Evolutionary conservation across 306 rosid species (phyloP), one percentile per base, ranked within the genome.

Genomic region (Abrus precatorius): DNA sequence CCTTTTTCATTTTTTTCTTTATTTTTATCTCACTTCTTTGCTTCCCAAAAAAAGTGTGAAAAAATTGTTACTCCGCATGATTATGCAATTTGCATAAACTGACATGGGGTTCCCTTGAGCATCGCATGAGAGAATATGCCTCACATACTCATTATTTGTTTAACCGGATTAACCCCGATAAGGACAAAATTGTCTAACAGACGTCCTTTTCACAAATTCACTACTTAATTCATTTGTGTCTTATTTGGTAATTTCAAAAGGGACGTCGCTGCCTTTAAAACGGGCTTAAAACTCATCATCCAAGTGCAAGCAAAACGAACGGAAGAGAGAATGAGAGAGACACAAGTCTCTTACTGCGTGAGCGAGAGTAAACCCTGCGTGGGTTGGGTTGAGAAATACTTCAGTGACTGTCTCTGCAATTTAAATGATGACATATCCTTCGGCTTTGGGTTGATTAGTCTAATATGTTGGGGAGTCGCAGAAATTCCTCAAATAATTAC

Each of bases 401-500:
- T 95, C 83, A 62, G 85, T 43, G 99, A 95, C 50, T 95, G 99
- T 74, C 92, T 95, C 1, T 95, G 99, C 80, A 91, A 93, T 67
- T 2, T 80, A 0, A 88, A 68, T 10, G 99, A 95, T 59, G 94
- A 91, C 0, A 77, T 90, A 7, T 95, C 99, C 0, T 95, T 95
- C 61, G 87, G 52, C 1, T 89, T 91, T 0, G 99, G 99, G 0
- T 67, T 95, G 29, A 44, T 84, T 1, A 91, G 99, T 55, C 78
- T 95, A 6, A 61, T 89, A 0, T 90, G 92, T 69, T 95, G 99
- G 99, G 98, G 93, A 0, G 87, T 90, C 0, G 99, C 99, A 0
- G 99, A 95, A 81, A 88, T 95, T 50, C 99, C 98, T 78, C 99
- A 95, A 80, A 90, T 95, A 45, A 69, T 95, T 57, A 93, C 98